Base-by-base conservation (phyloP, 1,139 yeast species). In the Yamadazyma spencermartinsiae region DNA sequence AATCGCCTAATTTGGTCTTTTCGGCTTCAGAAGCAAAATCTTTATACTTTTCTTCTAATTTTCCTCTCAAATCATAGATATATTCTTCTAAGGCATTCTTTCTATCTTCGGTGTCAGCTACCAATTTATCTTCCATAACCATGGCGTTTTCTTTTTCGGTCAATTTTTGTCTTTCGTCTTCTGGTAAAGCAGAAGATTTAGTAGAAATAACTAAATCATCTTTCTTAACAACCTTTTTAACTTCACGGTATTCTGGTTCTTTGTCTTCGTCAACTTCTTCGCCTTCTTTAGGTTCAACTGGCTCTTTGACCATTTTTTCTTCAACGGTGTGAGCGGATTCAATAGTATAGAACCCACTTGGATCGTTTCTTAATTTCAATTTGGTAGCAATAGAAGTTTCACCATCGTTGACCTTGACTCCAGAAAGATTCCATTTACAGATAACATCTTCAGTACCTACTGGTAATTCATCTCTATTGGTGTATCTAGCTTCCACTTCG, bases 11-110 rank as follows among this genome's bases (percentile, higher is more conserved):
- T 63, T 79, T 86, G 52, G 74, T 72, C 80, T 90, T 92, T 77
- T 92, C 98, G 58, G 81, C 89, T 45, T 84, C 94, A 50, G 84
- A 76, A 48, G 98, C 97, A 61, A 90, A 92, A 52, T 77, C 83
- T 54, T 88, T 78, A 67, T 90, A 92, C 60, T 83, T 83, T 42
- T 89, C 98, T 45, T 90, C 97, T 60, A 94, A 79, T 76, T 94
- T 92, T 63, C 96, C 96, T 76, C 98, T 87, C 68, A 92, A 82
- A 58, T 88, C 95, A 74, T 92, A 92, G 60, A 94, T 92, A 79
- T 92, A 92, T 76, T 92, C 98, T 76, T 92, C 98, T 49, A 94
- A 79, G 52, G 96, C 94, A 66, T 92, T 92, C 86, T 92, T 92
- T 71, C 90, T 88, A 74, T 92, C 98, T 76, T 92, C 98, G 52